phyloP scores from a whole-genome alignment of 768 basidiomycete genomes.

The Mycena indigotica region DNA sequence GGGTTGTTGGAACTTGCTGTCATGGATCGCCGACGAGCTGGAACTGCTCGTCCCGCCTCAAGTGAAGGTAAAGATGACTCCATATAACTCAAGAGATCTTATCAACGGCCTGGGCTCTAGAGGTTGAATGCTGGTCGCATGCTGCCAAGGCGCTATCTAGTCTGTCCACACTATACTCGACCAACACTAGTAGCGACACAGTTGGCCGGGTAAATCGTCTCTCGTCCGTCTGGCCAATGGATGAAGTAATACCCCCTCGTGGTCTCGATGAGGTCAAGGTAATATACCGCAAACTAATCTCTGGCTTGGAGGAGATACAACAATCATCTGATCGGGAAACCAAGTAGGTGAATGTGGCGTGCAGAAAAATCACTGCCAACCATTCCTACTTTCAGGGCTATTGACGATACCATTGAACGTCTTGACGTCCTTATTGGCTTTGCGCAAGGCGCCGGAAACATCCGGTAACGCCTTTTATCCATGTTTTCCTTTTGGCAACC shows the following conservation, averaged over 20 bases:
- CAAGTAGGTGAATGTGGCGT: constrained; percentile 44
- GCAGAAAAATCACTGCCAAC: background rate
- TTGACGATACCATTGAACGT: constrained; percentile 71
- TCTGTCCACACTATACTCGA: constrained; percentile 57
- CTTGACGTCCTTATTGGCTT: constrained; percentile 68
- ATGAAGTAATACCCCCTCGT: constrained; percentile 69
- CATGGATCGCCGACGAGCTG: constrained; percentile 71
- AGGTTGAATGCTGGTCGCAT: constrained; percentile 77
- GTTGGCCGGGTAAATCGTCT: constrained; percentile 75
- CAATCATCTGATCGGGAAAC: constrained; percentile 60
- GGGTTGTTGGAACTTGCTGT: background rate
- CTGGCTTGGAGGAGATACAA: constrained; percentile 66
- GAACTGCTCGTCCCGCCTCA: constrained; percentile 64
- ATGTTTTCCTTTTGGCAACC: background rate
- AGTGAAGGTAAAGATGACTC: constrained; percentile 62
- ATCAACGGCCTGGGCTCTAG: constrained; percentile 42
- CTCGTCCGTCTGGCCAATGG: constrained; percentile 70
- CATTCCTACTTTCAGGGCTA: constrained; percentile 49
- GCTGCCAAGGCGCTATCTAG: constrained; percentile 59
- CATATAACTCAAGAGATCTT: constrained; percentile 22
- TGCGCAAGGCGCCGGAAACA: constrained; percentile 71
- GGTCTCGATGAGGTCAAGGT: constrained; percentile 65
- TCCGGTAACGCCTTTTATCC: constrained; percentile 47
- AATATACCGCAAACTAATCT: constrained; percentile 61
- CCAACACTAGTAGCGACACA: constrained; percentile 52